A percentile compares a stretch with the other conserved stretches of the same genome.
phyloP scores from a whole-genome alignment of 1,139 yeast species.

The Blastobotrys ciferrii region DNA sequence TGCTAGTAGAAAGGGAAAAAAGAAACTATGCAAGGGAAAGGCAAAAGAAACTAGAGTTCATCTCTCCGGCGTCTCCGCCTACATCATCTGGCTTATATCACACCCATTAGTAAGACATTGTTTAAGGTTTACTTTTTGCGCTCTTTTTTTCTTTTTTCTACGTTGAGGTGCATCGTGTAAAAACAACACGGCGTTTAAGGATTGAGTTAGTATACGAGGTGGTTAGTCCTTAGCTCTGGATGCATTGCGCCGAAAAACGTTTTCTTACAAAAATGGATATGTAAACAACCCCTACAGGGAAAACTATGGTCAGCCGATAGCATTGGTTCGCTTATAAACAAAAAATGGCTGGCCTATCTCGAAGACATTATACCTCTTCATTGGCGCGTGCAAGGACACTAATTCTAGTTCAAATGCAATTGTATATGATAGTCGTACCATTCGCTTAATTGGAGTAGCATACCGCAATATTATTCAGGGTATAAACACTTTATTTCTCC shows the following conservation, averaged over 20 bases:
- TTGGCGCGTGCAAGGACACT: no score
- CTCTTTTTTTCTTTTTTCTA: neutral
- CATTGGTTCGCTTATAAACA: neutral
- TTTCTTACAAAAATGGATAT: neutral
- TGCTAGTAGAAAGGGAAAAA: neutral
- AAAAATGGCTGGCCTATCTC: neutral
- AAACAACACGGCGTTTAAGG: neutral
- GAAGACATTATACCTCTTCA: neutral
- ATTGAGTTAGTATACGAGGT: neutral
- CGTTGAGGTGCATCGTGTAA: neutral
- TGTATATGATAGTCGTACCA: no score
- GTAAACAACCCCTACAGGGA: neutral
- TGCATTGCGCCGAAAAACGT: neutral
- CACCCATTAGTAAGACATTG: neutral
- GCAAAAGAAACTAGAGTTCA: neutral
- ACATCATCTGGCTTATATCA: neutral
- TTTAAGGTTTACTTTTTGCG: neutral
- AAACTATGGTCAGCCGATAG: no score
- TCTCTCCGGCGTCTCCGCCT: neutral
- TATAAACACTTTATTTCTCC: no score
- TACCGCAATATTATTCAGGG: no score
- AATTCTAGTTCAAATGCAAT: no score
- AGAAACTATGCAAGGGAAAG: neutral
- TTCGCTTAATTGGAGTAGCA: no score
- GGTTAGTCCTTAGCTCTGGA: no score